These are phyloP conservation scores for Hamamelis virginiana DNA, from an alignment of 164 flowering plant species.

Conservation along the genomic window DNA sequence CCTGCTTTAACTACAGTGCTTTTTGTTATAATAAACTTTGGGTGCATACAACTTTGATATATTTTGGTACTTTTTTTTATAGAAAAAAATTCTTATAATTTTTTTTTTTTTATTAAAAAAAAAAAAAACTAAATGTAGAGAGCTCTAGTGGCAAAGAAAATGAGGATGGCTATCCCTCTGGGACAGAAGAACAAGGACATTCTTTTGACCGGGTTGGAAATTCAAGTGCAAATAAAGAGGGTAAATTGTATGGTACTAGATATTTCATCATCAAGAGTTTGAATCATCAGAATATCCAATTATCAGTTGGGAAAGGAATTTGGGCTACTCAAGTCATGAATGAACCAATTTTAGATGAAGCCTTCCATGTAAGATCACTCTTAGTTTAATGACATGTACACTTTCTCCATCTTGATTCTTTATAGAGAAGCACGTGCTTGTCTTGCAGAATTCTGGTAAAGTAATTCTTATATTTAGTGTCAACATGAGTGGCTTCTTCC, in stretches of 20 bases:
- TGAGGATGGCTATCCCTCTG: constrained; percentile 31
- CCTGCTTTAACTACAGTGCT: too few species aligned
- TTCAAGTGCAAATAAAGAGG: constrained; percentile 27
- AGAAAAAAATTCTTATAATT: not conserved
- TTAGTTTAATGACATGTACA: constrained; percentile 11
- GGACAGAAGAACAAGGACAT: constrained; percentile 29
- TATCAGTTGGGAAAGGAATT: constrained; percentile 77
- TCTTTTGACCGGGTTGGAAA: constrained; percentile 23
- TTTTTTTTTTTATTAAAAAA: not conserved
- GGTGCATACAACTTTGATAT: too few species aligned
- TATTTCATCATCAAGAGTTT: constrained; percentile 92
- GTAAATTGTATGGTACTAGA: constrained; percentile 48
- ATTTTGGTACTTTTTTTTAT: too few species aligned
- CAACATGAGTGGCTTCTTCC: constrained; percentile 96
- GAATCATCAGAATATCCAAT: constrained; percentile 73
- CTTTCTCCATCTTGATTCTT: constrained; percentile 18
- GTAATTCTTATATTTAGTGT: constrained; percentile 93
- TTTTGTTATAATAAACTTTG: too few species aligned
- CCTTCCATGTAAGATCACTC: constrained; percentile 68
- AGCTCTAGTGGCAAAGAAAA: constrained; percentile 44
- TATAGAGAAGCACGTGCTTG: constrained; percentile 24
- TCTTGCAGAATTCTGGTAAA: constrained; percentile 77
- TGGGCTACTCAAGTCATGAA: constrained; percentile 99
- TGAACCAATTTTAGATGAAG: constrained; percentile 86
- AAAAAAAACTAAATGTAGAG: constrained; percentile 29